Conservation (phyloP, 306 rosid genomes). For the Senna siamea region DNA sequence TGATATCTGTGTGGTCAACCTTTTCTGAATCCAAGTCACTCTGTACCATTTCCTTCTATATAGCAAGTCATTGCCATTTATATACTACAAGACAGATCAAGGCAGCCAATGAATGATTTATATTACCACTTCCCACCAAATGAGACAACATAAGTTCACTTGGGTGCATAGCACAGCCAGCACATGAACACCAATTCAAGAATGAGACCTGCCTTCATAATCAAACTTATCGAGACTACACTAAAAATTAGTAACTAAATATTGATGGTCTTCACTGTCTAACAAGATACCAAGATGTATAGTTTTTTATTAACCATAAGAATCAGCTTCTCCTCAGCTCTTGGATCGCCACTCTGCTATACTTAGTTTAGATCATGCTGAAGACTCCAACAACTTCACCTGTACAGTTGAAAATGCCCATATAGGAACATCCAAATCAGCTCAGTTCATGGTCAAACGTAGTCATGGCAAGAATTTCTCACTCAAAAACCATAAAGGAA, state of each 20-base stretch:
- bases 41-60: constrained; percentile 62
- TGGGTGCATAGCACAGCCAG: constrained; percentile 33
- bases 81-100: constrained; percentile 27
- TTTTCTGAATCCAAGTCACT: constrained; percentile 55
- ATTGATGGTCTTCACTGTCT: not conserved
- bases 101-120: constrained; percentile 37
- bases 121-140: constrained; percentile 39
- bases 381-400: constrained; percentile 41
- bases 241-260: constrained; percentile 1
- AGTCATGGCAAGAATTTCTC: constrained; percentile 6
- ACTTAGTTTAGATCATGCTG: constrained; percentile 35
- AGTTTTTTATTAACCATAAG: not conserved
- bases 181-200: constrained; percentile 18
- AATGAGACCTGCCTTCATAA: constrained; percentile 30
- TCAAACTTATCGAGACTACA: constrained; percentile 16
- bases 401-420: constrained; percentile 31
- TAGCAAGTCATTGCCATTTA: constrained; percentile 46
- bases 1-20: constrained; percentile 42
- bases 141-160: constrained; percentile 33
- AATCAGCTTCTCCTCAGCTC: constrained; percentile 37
- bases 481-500: constrained; percentile 18
- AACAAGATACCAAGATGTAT: constrained; percentile 2
- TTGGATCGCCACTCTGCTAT: constrained; percentile 19
- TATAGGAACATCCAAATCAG: constrained; percentile 26
- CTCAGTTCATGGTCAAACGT: constrained; percentile 16